A percentile compares a stretch with the other conserved stretches of the same genome.
These are phyloP conservation scores for Haematococcus sp. DNA, from an alignment of 139 green algal species.

Conservation along the genomic window DNA sequence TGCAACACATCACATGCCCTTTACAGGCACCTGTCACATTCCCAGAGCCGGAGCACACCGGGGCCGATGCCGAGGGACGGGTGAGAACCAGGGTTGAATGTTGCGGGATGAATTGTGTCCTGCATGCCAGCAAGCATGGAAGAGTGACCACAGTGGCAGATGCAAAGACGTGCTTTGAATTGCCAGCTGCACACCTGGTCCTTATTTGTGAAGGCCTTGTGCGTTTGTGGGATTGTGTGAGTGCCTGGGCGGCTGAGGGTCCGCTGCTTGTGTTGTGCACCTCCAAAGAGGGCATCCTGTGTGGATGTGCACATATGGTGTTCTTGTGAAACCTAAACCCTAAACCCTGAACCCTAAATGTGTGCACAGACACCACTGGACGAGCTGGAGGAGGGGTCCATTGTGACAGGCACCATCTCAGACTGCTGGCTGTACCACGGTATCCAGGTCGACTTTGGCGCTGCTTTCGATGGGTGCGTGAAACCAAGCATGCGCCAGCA, in stretches of 20 bases:
- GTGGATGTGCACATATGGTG: neutral
- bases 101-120: too few species aligned
- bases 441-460: slow-evolving; percentile 41
- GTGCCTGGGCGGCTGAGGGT: neutral
- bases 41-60: slow-evolving; percentile 7
- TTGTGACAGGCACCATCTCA: slow-evolving; percentile 25
- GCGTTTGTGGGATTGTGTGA: too few species aligned
- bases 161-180: too few species aligned
- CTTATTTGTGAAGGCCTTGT: too few species aligned
- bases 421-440: slow-evolving; percentile 53
- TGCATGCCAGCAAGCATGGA: too few species aligned
- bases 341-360: neutral
- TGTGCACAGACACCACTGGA: slow-evolving; percentile 10
- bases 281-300: neutral
- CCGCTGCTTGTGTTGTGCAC: neutral
- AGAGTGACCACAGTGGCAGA: too few species aligned
- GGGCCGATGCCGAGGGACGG: slow-evolving; percentile 11
- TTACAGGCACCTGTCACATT: slow-evolving; percentile 16
- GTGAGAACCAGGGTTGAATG: slow-evolving; percentile 18
- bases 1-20: neutral
- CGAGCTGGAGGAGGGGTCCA: slow-evolving; percentile 24
- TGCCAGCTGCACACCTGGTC: too few species aligned
- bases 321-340: too few species aligned
- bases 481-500: too few species aligned
- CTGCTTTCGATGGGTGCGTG: slow-evolving; percentile 39